A percentile compares a stretch with the other conserved stretches of the same genome.
Evolutionary conservation across 495 filamentous ascomycete genomes (phyloP).

Genomic region (Tuber calosporum): DNA sequence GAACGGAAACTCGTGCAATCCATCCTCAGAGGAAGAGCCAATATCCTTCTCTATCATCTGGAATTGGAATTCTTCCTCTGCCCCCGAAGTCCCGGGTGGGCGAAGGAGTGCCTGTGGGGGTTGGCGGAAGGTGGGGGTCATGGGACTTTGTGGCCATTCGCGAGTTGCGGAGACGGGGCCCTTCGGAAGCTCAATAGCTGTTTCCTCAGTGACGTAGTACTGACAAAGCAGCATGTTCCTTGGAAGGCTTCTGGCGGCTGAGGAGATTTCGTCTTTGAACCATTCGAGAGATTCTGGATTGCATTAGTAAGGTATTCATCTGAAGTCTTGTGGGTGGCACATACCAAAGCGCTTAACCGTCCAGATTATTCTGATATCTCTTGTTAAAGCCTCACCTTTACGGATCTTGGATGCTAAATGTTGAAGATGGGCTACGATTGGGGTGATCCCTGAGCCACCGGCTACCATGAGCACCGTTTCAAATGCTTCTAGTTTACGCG

Average conservation of each 20-base stretch:
- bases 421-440: slow-evolving; percentile 79
- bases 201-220: slow-evolving; percentile 72
- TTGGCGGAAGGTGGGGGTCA: slow-evolving; percentile 21
- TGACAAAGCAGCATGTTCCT: slow-evolving; percentile 79
- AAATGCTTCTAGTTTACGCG: slow-evolving; percentile 81
- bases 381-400: slow-evolving; percentile 85
- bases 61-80: slow-evolving; percentile 46
- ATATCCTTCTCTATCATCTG: slow-evolving; percentile 28
- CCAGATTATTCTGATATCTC: slow-evolving; percentile 85
- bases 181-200: slow-evolving; percentile 36
- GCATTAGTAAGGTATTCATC: neutral
- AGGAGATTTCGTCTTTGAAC: slow-evolving; percentile 88
- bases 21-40: neutral
- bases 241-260: slow-evolving; percentile 78
- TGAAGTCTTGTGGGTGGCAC: slow-evolving; percentile 6
- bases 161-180: slow-evolving; percentile 40
- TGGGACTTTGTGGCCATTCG: slow-evolving; percentile 38
- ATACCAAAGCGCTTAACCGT: slow-evolving; percentile 59
- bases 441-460: slow-evolving; percentile 89
- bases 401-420: slow-evolving; percentile 91
- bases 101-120: slow-evolving; percentile 28
- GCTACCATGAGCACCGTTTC: slow-evolving; percentile 89
- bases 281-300: slow-evolving; percentile 83
- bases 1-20: slow-evolving; percentile 37
- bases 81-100: slow-evolving; percentile 41